Evolutionary conservation across 768 basidiomycete genomes (phyloP), one percentile per base, ranked within the genome.

Genomic region (Phaeolepiota aurea): DNA sequence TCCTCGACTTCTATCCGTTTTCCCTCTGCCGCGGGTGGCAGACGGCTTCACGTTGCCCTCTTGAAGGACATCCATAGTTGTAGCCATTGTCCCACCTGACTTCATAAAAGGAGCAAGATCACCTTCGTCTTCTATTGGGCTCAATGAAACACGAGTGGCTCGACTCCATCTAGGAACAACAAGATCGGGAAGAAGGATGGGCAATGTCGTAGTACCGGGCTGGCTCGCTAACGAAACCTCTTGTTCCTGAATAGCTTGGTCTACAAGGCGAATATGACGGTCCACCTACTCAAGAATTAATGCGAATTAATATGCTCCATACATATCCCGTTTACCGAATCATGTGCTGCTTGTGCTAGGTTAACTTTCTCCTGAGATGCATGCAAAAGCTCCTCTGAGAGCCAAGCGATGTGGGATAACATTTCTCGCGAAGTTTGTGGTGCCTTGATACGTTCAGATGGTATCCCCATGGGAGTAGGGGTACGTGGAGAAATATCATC

Each of bases 321-420:
- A 45, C 40, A 15, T 40, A 35, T 3, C 13, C 13, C 21, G 53
- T 77, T 44, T 54, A 87, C 87, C 23, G 79, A 76, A 49, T 86
- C 81, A 48, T 77, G 75, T 18, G 77, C 75, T 7, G 83, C 72
- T 48, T 76, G 74, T 2, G 86, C 81, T 13, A 89, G 67, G 48
- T 78, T 85, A 20, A 83, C 72, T 54, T 89, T 89, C 56, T 91
- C 87, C 45, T 87, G 82, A 9, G 78, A 75, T 3, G 77, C 71
- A 3, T 76, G 72, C 7, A 81, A 57, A 1, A 76, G 56, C 45
- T 81, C 77, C 50, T 82, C 82, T 10, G 72, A 64, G 5, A 79
- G 56, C 46, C 68, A 68, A 2, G 80, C 77, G 38, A 87, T 71
- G 36, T 69, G 65, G 14, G 74, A 64, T 19, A 87, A 65, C 45